These are phyloP conservation scores for Trapa incisa DNA, from an alignment of 345 rosid species.

Conservation along the genomic window DNA sequence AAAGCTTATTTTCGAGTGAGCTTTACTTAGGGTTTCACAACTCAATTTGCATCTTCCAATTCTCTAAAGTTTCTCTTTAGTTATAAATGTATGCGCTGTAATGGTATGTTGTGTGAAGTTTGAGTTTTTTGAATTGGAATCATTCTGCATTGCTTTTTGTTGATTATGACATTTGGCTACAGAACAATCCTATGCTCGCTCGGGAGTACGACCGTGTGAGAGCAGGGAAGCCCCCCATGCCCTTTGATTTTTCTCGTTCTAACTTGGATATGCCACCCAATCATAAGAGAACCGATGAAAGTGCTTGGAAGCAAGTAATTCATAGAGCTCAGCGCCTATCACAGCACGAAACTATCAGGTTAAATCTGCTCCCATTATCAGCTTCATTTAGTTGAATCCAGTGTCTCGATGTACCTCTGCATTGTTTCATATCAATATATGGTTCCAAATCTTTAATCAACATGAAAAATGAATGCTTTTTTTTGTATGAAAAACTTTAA, in stretches of 20 bases:
- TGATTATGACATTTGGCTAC: constrained; percentile 18
- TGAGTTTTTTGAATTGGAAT: background rate
- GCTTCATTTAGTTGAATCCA: background rate
- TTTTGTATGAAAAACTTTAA: background rate
- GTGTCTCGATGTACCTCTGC: background rate
- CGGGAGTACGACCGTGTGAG: constrained; percentile 89
- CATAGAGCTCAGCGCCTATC: constrained; percentile 69
- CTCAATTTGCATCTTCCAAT: background rate
- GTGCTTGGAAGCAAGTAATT: constrained; percentile 78
- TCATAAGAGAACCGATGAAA: constrained; percentile 63
- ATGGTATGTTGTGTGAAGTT: background rate
- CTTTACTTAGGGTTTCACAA: background rate
- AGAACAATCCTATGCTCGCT: constrained; percentile 75
- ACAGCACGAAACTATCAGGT: constrained; percentile 78
- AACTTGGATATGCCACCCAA: constrained; percentile 52
- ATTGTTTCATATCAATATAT: background rate
- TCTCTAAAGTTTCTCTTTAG: background rate
- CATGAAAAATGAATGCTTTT: background rate
- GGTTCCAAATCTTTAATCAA: background rate
- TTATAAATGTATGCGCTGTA: background rate
- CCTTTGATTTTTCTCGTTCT: constrained; percentile 65
- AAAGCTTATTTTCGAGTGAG: background rate
- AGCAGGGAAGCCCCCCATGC: constrained; percentile 78
- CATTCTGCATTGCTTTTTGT: background rate
- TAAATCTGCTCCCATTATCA: background rate